Percentiles rank a stretch among this genome's conserved stretches.
Conservation (phyloP, 352 stramenopile genomes). For the Phytophthora chlamydospora region DNA sequence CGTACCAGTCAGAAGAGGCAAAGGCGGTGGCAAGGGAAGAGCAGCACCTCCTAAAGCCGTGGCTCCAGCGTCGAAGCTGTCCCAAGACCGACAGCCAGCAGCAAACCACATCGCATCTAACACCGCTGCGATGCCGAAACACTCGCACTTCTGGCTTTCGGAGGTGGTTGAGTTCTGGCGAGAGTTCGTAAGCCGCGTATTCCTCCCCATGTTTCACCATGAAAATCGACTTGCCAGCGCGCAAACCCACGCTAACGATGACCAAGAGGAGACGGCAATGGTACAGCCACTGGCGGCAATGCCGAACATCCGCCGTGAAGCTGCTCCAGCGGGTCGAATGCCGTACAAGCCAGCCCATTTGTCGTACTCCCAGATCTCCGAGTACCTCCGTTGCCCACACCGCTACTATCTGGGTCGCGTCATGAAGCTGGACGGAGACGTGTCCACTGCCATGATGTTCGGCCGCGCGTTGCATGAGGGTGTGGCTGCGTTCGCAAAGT, state of each 20-base stretch:
- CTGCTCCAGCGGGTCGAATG: conserved; percentile 9
- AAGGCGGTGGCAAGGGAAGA: conserved; percentile 4
- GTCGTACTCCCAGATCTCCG: conserved; percentile 83
- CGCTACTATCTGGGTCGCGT: conserved; percentile 79
- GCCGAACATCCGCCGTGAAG: not conserved
- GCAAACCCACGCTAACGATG: not conserved
- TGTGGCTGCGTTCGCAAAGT: conserved; percentile 57
- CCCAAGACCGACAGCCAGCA: not conserved
- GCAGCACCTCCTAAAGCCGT: conserved; percentile 1
- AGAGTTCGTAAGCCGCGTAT: conserved; percentile 39
- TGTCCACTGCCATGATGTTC: conserved; percentile 75
- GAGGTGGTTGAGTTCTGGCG: conserved; percentile 22
- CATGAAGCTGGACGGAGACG: conserved; percentile 56
- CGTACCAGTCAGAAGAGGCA: not conserved
- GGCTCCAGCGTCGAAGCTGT: not conserved
- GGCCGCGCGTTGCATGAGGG: conserved; percentile 74
- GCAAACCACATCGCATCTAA: not conserved
- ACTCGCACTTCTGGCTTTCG: conserved; percentile 18
- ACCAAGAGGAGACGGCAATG: not conserved
- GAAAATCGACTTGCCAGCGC: not conserved
- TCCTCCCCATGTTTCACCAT: conserved; percentile 38
- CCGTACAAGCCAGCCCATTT: conserved; percentile 65
- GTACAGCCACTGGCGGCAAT: not conserved
- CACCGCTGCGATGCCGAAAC: not conserved
- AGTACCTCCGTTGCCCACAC: conserved; percentile 82